Evolutionary conservation across 108 stramenopile species (phyloP).

Genomic region (Skeletonema tropicum): DNA sequence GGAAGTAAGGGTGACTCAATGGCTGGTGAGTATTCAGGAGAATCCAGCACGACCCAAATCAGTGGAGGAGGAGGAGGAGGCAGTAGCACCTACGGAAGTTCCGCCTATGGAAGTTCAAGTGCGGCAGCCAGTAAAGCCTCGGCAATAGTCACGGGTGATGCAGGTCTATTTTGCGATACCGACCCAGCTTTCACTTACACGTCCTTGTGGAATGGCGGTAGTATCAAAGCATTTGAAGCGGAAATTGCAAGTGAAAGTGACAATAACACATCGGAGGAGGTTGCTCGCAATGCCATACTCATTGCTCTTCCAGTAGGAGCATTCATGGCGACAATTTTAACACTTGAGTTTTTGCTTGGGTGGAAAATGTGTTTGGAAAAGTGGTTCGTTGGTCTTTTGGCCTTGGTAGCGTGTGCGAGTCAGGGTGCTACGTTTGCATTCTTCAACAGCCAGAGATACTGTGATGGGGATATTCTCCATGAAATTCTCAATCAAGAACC

Average conservation of each 20-base stretch:
- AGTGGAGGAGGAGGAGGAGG: background rate
- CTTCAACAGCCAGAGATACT: conserved; percentile 44
- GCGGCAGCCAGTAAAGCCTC: background rate
- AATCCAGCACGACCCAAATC: background rate
- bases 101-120: background rate
- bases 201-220: conserved; percentile 22
- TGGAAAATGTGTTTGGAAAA: conserved; percentile 29
- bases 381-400: conserved; percentile 22
- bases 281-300: conserved; percentile 30
- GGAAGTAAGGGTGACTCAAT: background rate
- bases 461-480: conserved; percentile 36
- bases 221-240: conserved; percentile 7
- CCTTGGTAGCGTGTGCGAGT: conserved; percentile 14
- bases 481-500: conserved; percentile 38
- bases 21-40: background rate
- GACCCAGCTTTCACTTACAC: conserved; percentile 5
- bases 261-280: conserved; percentile 29
- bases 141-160: conserved; percentile 3
- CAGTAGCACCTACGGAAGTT: background rate
- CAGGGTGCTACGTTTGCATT: conserved; percentile 39
- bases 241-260: conserved; percentile 23
- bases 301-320: conserved; percentile 18
- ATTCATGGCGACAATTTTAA: conserved; percentile 10
- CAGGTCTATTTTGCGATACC: conserved; percentile 37
- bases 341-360: conserved; percentile 27